A percentile compares a stretch with the other conserved stretches of the same genome.
phyloP scores from a whole-genome alignment of 441 rosid species.

The Raphanus hybrid region DNA sequence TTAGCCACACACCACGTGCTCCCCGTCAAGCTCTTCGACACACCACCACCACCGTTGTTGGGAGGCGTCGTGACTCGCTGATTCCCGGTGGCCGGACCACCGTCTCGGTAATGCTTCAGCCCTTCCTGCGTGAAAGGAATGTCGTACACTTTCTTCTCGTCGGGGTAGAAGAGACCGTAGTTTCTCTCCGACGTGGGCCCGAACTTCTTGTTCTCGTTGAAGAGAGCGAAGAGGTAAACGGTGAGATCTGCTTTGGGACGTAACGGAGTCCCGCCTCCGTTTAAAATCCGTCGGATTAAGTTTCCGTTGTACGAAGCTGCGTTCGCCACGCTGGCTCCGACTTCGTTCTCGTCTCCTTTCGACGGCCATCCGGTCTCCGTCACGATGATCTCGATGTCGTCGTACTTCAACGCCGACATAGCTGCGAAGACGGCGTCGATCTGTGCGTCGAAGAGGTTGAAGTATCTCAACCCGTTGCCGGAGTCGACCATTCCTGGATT shows the following conservation, averaged over 20 bases:
- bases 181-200: conserved; percentile 88
- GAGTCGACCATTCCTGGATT: conserved; percentile 88
- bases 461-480: conserved; percentile 73
- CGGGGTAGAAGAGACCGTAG: conserved; percentile 84
- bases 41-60: conserved; percentile 47
- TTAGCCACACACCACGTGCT: conserved; percentile 88
- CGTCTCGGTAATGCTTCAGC: conserved; percentile 54
- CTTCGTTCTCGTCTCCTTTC: conserved; percentile 71
- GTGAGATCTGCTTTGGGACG: conserved; percentile 85
- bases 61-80: conserved; percentile 40
- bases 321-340: conserved; percentile 64
- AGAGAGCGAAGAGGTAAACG: conserved; percentile 78
- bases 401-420: conserved; percentile 67
- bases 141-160: conserved; percentile 73
- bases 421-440: conserved; percentile 94
- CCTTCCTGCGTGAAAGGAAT: conserved; percentile 70
- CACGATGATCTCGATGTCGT: conserved; percentile 66
- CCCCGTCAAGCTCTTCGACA: conserved; percentile 68
- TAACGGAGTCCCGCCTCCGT: conserved; percentile 83
- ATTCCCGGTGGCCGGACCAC: conserved; percentile 41
- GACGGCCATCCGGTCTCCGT: conserved; percentile 97
- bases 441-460: conserved; percentile 84
- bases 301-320: conserved; percentile 92
- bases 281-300: conserved; percentile 69
- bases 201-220: conserved; percentile 73